A percentile compares a stretch with the other conserved stretches of the same genome.
Conservation (phyloP, 2,329 filamentous ascomycete species). For the Ustulina deusta region DNA sequence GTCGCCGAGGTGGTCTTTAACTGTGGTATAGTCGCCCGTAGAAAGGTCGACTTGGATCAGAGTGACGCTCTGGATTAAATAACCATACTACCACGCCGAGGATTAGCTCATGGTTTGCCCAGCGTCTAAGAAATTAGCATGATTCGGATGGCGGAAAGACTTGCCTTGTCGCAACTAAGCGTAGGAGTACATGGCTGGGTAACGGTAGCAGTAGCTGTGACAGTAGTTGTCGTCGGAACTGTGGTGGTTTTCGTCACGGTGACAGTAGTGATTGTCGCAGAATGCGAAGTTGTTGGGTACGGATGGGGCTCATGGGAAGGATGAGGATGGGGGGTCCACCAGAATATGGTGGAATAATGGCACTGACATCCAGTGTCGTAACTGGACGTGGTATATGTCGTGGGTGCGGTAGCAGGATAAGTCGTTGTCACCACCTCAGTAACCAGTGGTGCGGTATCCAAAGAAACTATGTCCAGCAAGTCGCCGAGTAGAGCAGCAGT, state of each 20-base stretch:
- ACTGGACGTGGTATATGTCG: slow-evolving; percentile 35
- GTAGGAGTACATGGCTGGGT: slow-evolving; percentile 30
- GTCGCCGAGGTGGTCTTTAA: slow-evolving; percentile 24
- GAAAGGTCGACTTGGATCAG: slow-evolving; percentile 36
- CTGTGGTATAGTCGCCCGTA: slow-evolving; percentile 17
- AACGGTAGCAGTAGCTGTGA: slow-evolving; percentile 31
- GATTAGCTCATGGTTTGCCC: neutral
- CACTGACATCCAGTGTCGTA: slow-evolving; percentile 35
- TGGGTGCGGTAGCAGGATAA: slow-evolving; percentile 31
- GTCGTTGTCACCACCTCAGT: slow-evolving; percentile 35
- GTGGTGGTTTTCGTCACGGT: slow-evolving; percentile 34
- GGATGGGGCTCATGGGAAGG: neutral
- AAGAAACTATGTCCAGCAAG: slow-evolving; percentile 24
- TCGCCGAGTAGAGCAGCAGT: slow-evolving; percentile 19
- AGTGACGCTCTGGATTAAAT: slow-evolving; percentile 34
- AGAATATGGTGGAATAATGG: slow-evolving; percentile 34
- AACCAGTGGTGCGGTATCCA: slow-evolving; percentile 23
- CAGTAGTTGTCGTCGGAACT: slow-evolving; percentile 26
- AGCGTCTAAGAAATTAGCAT: neutral
- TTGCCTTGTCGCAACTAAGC: slow-evolving; percentile 32
- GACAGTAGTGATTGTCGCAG: slow-evolving; percentile 15
- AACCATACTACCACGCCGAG: slow-evolving; percentile 31
- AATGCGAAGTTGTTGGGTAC: slow-evolving; percentile 14
- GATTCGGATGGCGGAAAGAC: neutral
- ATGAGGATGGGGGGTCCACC: slow-evolving; percentile 32